These are phyloP conservation scores for Eucalyptus brandiana DNA, from an alignment of 345 rosid genomes.

Conservation along the genomic window DNA sequence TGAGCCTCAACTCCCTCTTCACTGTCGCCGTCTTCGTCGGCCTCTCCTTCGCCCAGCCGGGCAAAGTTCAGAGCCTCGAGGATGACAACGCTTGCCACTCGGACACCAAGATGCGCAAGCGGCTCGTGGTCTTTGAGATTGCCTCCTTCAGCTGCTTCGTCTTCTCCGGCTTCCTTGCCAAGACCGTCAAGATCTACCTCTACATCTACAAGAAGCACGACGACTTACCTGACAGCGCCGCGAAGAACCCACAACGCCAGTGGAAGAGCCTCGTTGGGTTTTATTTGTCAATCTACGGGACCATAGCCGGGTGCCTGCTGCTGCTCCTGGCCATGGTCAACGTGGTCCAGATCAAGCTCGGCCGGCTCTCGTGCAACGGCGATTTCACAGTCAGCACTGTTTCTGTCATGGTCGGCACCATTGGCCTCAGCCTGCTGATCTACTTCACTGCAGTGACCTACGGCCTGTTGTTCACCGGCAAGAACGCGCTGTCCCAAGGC, in stretches of 20 bases:
- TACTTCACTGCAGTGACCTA: neutral
- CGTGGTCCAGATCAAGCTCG: neutral
- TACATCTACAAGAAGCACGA: neutral
- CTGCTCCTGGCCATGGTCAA: constrained; percentile 1
- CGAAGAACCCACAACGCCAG: neutral
- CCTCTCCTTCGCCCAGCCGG: neutral
- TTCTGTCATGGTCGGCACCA: neutral
- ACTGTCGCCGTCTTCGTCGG: neutral
- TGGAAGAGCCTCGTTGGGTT: neutral
- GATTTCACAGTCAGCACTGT: neutral
- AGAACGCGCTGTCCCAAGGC: neutral
- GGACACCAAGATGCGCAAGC: neutral
- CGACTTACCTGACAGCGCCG: no score
- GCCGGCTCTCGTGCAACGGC: neutral
- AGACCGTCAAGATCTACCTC: neutral
- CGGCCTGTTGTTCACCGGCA: neutral
- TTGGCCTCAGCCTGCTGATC: neutral
- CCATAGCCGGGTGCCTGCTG: neutral
- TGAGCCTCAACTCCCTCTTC: constrained; percentile 2
- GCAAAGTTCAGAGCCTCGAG: neutral
- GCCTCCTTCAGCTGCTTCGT: constrained; percentile 3
- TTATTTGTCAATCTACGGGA: neutral
- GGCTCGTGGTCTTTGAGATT: neutral
- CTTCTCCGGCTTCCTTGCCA: neutral
- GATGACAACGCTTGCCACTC: neutral